Percentiles rank a stretch among this genome's conserved stretches.
phyloP scores from a whole-genome alignment of 2,329 filamentous ascomycete genomes.

The Phyllosticta ampelicida region DNA sequence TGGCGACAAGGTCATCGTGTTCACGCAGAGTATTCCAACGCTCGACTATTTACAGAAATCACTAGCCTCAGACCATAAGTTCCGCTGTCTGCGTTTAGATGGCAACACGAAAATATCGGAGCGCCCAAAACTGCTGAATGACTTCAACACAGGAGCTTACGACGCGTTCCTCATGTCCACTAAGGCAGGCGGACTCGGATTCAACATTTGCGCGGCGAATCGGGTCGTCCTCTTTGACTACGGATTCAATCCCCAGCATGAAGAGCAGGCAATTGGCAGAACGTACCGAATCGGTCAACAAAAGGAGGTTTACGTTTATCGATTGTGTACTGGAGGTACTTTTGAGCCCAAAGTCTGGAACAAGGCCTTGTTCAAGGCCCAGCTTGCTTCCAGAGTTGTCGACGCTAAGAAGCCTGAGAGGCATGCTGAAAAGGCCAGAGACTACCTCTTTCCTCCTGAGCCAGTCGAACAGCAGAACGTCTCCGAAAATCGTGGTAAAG shows the following conservation, averaged over 20 bases:
- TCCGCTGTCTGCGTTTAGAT: conserved; percentile 51
- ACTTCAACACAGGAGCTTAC: conserved; percentile 53
- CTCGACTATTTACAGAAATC: conserved; percentile 57
- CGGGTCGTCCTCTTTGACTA: conserved; percentile 81
- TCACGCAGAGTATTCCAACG: conserved; percentile 61
- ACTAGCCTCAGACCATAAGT: conserved; percentile 32
- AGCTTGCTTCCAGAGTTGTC: conserved; percentile 67
- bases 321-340: conserved; percentile 65
- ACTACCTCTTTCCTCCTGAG: conserved; percentile 51
- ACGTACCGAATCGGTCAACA: conserved; percentile 76
- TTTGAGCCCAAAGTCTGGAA: conserved; percentile 68
- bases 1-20: conserved; percentile 69
- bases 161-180: conserved; percentile 72
- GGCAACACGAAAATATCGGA: conserved; percentile 46
- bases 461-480: conserved; percentile 43
- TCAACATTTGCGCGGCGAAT: conserved; percentile 78
- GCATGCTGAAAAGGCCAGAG: conserved; percentile 41
- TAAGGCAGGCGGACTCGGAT: conserved; percentile 65
- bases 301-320: conserved; percentile 76
- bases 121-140: conserved; percentile 42
- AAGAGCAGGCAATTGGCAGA: conserved; percentile 78
- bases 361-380: conserved; percentile 68
- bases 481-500: conserved; percentile 45
- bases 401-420: conserved; percentile 72
- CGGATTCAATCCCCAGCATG: conserved; percentile 66